These are phyloP conservation scores for Cardamine chenopodiifolia DNA, from an alignment of 345 rosid genomes.

Conservation along the genomic window DNA sequence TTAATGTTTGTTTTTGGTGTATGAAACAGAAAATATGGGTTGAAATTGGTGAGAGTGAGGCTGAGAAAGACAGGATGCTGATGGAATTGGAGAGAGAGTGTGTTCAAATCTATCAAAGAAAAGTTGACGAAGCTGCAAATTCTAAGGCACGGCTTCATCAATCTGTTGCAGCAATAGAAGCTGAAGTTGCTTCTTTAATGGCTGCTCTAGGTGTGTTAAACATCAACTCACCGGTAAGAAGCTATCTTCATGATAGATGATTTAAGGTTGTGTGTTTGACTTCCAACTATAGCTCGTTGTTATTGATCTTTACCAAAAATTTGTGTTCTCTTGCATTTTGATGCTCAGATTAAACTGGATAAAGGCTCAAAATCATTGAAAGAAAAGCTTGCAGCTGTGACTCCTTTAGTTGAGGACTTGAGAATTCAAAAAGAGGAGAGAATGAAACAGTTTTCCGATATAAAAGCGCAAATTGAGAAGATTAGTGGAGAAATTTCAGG, in stretches of 20 bases:
- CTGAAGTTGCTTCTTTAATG: conserved; percentile 88
- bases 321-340: conserved; percentile 7
- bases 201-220: conserved; percentile 87
- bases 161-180: conserved; percentile 89
- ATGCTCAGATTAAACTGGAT: conserved; percentile 56
- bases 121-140: conserved; percentile 92
- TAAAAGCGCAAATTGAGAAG: conserved; percentile 76
- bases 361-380: conserved; percentile 67
- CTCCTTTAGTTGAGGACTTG: conserved; percentile 79
- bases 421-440: conserved; percentile 80
- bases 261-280: not conserved
- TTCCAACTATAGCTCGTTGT: not conserved
- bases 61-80: conserved; percentile 81
- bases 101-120: conserved; percentile 82
- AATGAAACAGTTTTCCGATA: conserved; percentile 71
- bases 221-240: conserved; percentile 63
- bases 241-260: not conserved
- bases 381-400: conserved; percentile 73
- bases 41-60: conserved; percentile 91
- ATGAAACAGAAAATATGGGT: conserved; percentile 91
- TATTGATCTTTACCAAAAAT: not conserved
- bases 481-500: conserved; percentile 84
- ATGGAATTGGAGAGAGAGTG: conserved; percentile 91
- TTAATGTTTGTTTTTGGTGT: not conserved
- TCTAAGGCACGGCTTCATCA: conserved; percentile 90